Evolutionary conservation across 768 basidiomycete species (phyloP), one percentile per base, ranked within the genome.

Genomic region (Thelephora ganbajun): DNA sequence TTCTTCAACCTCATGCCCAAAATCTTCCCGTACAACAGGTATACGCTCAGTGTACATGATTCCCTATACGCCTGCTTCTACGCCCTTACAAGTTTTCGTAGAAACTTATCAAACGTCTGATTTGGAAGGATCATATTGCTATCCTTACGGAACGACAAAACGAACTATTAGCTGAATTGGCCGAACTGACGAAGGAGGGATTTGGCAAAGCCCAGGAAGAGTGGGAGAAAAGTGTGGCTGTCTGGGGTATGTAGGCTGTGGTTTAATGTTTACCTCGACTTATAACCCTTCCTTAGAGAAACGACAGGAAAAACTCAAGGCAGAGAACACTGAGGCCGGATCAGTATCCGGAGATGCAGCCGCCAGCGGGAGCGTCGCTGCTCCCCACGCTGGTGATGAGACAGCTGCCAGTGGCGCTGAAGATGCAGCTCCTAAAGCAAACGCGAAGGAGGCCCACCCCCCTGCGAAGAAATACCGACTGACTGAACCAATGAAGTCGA

Each of bases 71-170:
- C 34, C 20, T 35, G 11, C 7, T 35, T 33, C 20, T 33, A 42
- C 2, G 16, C 26, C 30, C 23, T 46, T 30, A 48, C 23, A 42
- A 19, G 20, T 37, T 7, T 33, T 35, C 47, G 48, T 59, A 93
- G 85, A 97, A 96, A 80, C 74, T 97, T 42, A 85, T 92, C 62
- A 91, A 91, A 60, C 78, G 90, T 6, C 85, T 86, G n/a, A 76
- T 92, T 11, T 92, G 82, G 64, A 58, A 63, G 0, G 83, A 84
- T 7, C 90, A 93, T 55, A 70, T 75, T 47, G 69, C 71, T 36
- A 68, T 85, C 22, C 67, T 93, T 4, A 68, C 70, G 0, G 71
- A 79, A 48, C 71, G 79, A 41, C 85, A 91, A 60, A 80, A 83
- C 0, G 71, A 73, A 23, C 64, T 89, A 0, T 66, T 96, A 3